phyloP scores from a whole-genome alignment of 2,329 filamentous ascomycete species.

The Aschersonia sp. region DNA sequence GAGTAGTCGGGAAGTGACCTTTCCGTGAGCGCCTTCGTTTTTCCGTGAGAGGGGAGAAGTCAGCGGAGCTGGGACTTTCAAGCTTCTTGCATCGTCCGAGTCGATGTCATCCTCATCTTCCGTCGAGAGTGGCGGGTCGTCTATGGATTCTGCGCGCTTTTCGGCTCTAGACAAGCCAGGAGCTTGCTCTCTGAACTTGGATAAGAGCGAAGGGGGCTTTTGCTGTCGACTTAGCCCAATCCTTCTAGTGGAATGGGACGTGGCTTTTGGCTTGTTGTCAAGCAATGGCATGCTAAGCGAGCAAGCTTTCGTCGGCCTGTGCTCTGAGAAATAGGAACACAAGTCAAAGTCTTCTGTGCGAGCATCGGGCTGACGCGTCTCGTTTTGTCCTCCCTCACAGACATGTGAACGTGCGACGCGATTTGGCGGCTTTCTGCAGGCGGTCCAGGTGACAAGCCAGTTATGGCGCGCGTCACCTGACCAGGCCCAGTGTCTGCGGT shows the following conservation, averaged over 20 bases:
- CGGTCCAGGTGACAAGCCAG: too few relatives aligned
- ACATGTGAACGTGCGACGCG: too few relatives aligned
- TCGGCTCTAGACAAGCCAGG: too few relatives aligned
- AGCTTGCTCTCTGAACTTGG: not conserved
- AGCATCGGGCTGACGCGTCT: too few relatives aligned
- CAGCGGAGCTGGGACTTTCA: not conserved
- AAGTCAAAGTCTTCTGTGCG: too few relatives aligned
- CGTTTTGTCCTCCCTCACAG: too few relatives aligned
- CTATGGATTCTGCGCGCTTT: conserved; percentile 3
- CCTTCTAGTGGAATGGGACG: conserved; percentile 1
- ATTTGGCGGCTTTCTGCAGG: too few relatives aligned
- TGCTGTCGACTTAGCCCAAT: conserved; percentile 10
- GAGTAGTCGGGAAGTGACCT: not conserved
- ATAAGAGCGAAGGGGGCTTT: conserved; percentile 7
- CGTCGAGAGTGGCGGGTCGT: conserved; percentile 13
- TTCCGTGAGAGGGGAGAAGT: not conserved
- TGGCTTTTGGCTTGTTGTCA: conserved; percentile 1
- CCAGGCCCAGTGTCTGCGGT: too few relatives aligned
- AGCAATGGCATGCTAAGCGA: conserved; percentile 2
- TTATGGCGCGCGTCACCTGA: too few relatives aligned
- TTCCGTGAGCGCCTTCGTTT: not conserved
- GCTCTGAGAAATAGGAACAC: too few relatives aligned
- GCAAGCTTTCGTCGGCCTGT: not conserved
- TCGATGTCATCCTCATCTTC: conserved; percentile 9
- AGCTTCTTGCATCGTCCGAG: not conserved